Base-by-base conservation (phyloP, 23 red algal genomes). In the Gracilaria gracilis region DNA sequence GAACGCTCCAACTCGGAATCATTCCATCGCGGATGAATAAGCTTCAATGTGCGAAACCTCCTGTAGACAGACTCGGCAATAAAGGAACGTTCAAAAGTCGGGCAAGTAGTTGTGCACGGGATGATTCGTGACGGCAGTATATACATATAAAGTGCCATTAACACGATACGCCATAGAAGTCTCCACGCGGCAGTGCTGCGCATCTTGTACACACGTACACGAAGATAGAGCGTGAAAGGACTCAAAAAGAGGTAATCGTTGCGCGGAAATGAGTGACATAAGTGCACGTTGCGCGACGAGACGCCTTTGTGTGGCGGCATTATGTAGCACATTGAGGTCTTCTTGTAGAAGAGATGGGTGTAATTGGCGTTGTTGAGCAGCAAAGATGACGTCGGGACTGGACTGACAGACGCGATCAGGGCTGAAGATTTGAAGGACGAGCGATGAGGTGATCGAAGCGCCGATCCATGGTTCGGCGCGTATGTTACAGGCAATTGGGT, bases 201-300 rank as follows among this genome's bases (percentile, higher is more conserved):
- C 75, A 50, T 79, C 75, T 70, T 70, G 32, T 4, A 70, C 1
- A 24, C 6, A 39, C 4, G n/a, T 70, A 13, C 65, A 70, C 14
- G 32, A 9, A n/a, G n/a, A n/a, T n/a, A n/a, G n/a, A n/a, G n/a
- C n/a, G n/a, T n/a, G n/a, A n/a, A n/a, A n/a, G n/a, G n/a, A n/a
- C n/a, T n/a, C n/a, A n/a, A n/a, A n/a, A n/a, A n/a, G n/a, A n/a
- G n/a, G n/a, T n/a, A n/a, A n/a, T n/a, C n/a, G n/a, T n/a, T n/a
- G n/a, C n/a, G 64, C 83, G 17, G 88, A 76, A 44, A 28, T 47
- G 25, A 78, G 88, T 4, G 83, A 92, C 42, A 71, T 57, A 32
- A 37, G 36, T 31, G 88, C n/a, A n/a, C n/a, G n/a, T n/a, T n/a
- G n/a, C n/a, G 88, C 37, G 74, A 75, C 35, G 76, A 92, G 57